Conservation (phyloP, 202 grass and related monocot genomes). For the Carex arenaria region DNA sequence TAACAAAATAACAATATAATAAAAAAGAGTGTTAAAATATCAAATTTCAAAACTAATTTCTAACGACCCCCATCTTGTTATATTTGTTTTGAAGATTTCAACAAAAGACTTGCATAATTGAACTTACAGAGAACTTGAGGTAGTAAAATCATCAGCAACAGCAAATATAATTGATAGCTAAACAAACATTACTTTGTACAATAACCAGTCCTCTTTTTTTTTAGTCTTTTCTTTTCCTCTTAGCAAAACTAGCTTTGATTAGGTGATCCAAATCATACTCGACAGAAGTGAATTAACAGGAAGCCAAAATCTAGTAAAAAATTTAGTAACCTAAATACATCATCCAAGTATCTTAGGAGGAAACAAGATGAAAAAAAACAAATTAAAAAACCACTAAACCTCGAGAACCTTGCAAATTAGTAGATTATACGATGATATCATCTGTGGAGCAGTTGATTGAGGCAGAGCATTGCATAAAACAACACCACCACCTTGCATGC, state of each 20-base stretch:
- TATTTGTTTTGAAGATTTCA: neutral
- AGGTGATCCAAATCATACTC: conserved; percentile 9
- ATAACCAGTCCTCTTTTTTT: neutral
- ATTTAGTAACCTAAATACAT: conserved; percentile 14
- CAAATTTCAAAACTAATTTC: too few species aligned
- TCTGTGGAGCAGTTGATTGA: conserved; percentile 53
- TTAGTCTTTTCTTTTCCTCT: neutral
- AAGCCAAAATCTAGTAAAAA: conserved; percentile 4
- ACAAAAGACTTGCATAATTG: neutral
- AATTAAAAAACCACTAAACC: conserved; percentile 14
- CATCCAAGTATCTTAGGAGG: neutral
- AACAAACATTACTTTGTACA: conserved; percentile 26
- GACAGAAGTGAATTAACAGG: neutral
- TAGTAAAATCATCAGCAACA: conserved; percentile 12
- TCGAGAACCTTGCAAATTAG: conserved; percentile 14
- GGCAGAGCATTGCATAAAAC: conserved; percentile 53
- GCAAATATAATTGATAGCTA: conserved; percentile 9
- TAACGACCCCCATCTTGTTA: neutral
- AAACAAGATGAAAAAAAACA: conserved; percentile 6
- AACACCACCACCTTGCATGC: conserved; percentile 60
- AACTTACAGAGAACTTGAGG: neutral
- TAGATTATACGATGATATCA: conserved; percentile 30
- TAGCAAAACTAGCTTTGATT: conserved; percentile 11
- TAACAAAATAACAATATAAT: neutral
- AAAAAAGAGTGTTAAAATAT: neutral